Conservation (phyloP, 2,329 filamentous ascomycete genomes). For the Fusarium humuli region DNA sequence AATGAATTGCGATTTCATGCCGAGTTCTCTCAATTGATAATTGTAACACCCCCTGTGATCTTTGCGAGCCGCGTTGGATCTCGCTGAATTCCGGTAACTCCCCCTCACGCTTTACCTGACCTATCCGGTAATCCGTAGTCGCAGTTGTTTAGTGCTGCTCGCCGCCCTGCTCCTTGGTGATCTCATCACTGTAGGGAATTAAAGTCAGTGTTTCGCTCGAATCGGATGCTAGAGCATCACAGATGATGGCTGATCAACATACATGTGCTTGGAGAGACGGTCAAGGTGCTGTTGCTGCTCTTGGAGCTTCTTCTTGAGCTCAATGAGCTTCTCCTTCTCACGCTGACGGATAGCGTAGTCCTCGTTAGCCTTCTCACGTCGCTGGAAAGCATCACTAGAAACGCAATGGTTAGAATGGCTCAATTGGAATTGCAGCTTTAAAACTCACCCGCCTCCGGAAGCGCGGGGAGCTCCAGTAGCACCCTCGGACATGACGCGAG, state of each 20-base stretch:
- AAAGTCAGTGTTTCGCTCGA: slow-evolving; percentile 25
- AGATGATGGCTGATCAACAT: slow-evolving; percentile 50
- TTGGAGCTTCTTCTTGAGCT: slow-evolving; percentile 77
- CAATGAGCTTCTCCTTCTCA: slow-evolving; percentile 89
- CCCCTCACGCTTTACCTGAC: slow-evolving; percentile 38
- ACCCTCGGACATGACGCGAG: slow-evolving; percentile 74
- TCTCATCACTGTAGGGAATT: slow-evolving; percentile 70
- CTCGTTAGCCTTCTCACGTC: slow-evolving; percentile 89
- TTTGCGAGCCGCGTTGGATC: slow-evolving; percentile 28
- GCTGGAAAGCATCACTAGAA: slow-evolving; percentile 87
- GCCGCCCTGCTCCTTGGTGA: slow-evolving; percentile 78
- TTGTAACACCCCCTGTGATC: slow-evolving; percentile 17
- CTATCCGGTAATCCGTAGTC: slow-evolving; percentile 31
- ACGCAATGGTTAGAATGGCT: not conserved
- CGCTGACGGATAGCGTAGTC: slow-evolving; percentile 86
- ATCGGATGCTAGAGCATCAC: not conserved
- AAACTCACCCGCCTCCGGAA: slow-evolving; percentile 66
- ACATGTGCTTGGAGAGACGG: slow-evolving; percentile 90
- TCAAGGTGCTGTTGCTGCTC: slow-evolving; percentile 87
- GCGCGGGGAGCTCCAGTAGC: slow-evolving; percentile 73
- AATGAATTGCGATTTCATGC: slow-evolving; percentile 30
- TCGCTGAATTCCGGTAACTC: slow-evolving; percentile 29
- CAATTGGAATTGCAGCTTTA: not conserved
- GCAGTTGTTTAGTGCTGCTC: slow-evolving; percentile 67
- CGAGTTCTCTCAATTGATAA: slow-evolving; percentile 15